Percentiles rank a stretch among this genome's conserved stretches.
These are phyloP conservation scores for Penicillium verrucosum DNA, from an alignment of 2,329 filamentous ascomycete genomes.

Conservation along the genomic window DNA sequence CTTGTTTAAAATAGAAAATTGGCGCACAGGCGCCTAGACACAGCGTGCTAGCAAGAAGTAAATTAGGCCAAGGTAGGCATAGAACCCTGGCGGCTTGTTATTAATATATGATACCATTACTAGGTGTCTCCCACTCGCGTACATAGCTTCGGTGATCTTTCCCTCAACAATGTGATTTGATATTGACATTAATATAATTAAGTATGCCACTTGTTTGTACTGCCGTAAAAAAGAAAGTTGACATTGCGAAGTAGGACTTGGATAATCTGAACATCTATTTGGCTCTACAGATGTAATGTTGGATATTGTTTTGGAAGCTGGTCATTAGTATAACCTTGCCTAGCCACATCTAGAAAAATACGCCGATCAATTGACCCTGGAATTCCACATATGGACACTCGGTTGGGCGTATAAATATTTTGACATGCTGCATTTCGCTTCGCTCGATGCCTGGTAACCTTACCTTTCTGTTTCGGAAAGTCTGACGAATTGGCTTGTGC, in stretches of 20 bases:
- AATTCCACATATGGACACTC: not conserved
- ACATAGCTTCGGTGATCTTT: not conserved
- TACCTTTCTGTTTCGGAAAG: not conserved
- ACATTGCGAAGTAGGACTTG: not conserved
- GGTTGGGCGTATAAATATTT: not conserved
- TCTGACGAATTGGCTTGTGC: not conserved
- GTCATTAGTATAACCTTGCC: not conserved
- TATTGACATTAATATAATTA: not conserved
- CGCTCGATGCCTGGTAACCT: not conserved
- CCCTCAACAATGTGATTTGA: not conserved
- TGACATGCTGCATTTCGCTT: not conserved
- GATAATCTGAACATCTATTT: not conserved
- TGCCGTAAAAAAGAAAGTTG: not conserved
- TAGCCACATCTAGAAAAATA: not conserved
- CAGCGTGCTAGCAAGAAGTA: not conserved
- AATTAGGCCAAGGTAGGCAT: slow-evolving; percentile 3
- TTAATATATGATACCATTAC: not conserved
- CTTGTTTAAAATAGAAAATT: slow-evolving; percentile 31
- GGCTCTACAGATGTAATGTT: not conserved
- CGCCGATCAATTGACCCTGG: not conserved
- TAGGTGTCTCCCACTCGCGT: not conserved
- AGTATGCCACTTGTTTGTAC: not conserved
- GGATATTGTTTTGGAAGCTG: not conserved
- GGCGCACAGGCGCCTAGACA: not conserved
- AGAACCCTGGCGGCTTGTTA: not conserved